These are phyloP conservation scores for Calonectria naviculata DNA, from an alignment of 2,329 filamentous ascomycete genomes.

Conservation along the genomic window DNA sequence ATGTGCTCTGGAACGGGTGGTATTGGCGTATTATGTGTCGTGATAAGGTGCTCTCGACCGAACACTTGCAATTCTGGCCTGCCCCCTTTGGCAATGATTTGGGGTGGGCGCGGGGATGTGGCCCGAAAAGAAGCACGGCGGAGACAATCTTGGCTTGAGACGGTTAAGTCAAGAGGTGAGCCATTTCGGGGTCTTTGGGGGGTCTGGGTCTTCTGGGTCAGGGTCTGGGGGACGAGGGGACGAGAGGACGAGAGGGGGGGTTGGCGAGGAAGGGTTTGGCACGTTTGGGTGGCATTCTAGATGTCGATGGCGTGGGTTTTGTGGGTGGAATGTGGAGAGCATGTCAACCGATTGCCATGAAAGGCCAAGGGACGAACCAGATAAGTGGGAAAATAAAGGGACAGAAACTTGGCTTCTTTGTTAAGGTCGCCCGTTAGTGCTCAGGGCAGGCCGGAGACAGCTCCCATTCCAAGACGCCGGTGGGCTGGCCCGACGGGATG, in stretches of 20 bases:
- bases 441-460: slow-evolving; percentile 30
- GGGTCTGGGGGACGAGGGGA: neutral
- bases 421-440: neutral
- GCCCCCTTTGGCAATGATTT: neutral
- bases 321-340: slow-evolving; percentile 2
- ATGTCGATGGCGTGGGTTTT: neutral
- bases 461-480: slow-evolving; percentile 35
- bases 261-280: neutral
- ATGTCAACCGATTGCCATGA: neutral
- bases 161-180: neutral
- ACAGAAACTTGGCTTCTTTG: slow-evolving; percentile 36
- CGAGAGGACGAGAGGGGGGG: neutral
- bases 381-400: neutral
- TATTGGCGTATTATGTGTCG: neutral
- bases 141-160: neutral
- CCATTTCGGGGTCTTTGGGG: neutral
- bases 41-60: neutral
- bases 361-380: neutral
- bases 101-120: neutral
- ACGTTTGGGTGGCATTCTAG: neutral
- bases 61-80: neutral
- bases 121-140: neutral
- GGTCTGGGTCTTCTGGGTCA: neutral
- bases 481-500: neutral
- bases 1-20: slow-evolving; percentile 2